Base-by-base conservation (phyloP, 169 alveolate genomes). In the Plasmodium ovale region DNA sequence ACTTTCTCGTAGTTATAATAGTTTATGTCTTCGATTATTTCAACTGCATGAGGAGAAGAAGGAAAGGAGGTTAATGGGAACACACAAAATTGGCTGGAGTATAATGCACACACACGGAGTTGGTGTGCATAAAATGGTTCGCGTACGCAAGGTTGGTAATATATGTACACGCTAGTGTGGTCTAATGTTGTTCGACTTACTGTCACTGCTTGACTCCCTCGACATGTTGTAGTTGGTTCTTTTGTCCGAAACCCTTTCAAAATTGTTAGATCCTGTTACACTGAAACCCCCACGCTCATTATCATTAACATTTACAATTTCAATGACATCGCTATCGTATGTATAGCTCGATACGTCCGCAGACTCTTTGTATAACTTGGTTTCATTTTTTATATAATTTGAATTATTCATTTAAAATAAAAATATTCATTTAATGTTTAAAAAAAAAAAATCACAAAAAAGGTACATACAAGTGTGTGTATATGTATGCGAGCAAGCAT, bases 361-460 rank as follows among this genome's bases (percentile, higher is more conserved):
- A 29, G 79, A 60, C 29, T 77, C 49, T 60, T 62, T 44, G 62
- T 16, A 60, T 29, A 27, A 10, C 9, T 77, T 77, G 21, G 37
- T 60, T 27, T 62, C 88, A 77, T 64, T 60, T 49, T 77, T 77
- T 27, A 77, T 60, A 60, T 62, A 77, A 62, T 77, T 77, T 77
- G 88, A 77, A 39, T 44, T 77, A 62, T 49, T 77, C 88, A 77
- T 77, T 77, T 77, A 77, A 77, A 53, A 77, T 54, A 62, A 77
- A 60, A 59, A 72, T 33, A 23, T 35, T 54, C 31, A 53, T 72
- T 53, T 53, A 33, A 53, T 35, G 25, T 77, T 47, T 77, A 19
- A 53, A 47, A 53, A 44, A 44, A 53, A 35, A 64, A 37, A 19
- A 72, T 33, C 2, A 12, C 49, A 33, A 53, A 72, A 51, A 72